Base-by-base conservation (phyloP, 2,329 filamentous ascomycete genomes). In the Ophiostoma himal-ulmi region DNA sequence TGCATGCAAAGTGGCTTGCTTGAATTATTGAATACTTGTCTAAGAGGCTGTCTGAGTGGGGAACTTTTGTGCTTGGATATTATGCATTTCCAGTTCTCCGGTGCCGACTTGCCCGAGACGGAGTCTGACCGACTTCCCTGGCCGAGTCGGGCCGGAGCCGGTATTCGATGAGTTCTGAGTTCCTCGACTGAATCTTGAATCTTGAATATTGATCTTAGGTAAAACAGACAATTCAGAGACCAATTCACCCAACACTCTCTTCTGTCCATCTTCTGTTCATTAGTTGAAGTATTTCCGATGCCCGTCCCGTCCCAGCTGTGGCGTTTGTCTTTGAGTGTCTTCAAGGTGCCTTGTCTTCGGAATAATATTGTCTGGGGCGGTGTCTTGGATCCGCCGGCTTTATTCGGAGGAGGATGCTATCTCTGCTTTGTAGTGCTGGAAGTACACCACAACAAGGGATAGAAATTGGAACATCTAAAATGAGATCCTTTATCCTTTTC, bases 391-490 rank as follows among this genome's bases (percentile, higher is more conserved):
- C 60, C 36, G 60, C 60, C 60, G 60, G 37, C 26, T 64, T 64
- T 64, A 34, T 60, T 60, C 54, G n/a, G 54, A 60, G 54, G 13
- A 30, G 13, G 54, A 60, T 60, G 54, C n/a, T 30, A 14, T 36
- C n/a, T 26, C n/a, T 57, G 52, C n/a, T 57, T 57, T 57, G 52
- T 57, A 22, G 13, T 37, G 34, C 39, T 65, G 62, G 34, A 65
- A 65, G 62, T 65, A 65, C 62, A 34, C 62, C 34, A 34, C 34
- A 65, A 65, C 62, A 65, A 65, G 62, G 62, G 62, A 65, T 65
- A 39, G 34, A 65, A 20, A 20, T 36, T 30, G 60, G 60, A 13
- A 64, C 60, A 36, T 64, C 30, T 64, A 20, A 64, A 64, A 64
- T 64, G 60, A 64, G 30, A 34, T 36, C 5, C 20, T 30, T 48